Percentiles rank a stretch among this genome's conserved stretches.
These are phyloP conservation scores for Spatholobus suberectus DNA, from an alignment of 306 rosid genomes.

Conservation along the genomic window DNA sequence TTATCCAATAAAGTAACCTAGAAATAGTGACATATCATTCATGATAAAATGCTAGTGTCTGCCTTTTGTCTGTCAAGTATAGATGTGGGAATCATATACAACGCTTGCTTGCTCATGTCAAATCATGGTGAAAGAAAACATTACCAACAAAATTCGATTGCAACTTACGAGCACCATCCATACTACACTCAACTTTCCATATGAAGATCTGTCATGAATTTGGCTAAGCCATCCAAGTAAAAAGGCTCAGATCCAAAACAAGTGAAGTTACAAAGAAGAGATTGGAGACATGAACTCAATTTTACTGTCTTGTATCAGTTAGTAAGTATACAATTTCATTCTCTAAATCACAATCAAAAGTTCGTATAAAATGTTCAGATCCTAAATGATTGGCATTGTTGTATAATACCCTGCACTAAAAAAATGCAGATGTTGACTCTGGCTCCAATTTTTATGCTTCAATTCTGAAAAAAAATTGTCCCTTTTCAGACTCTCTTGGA, in stretches of 20 bases:
- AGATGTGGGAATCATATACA: neutral
- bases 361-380: conserved; percentile 25
- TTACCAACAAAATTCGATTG: conserved; percentile 1
- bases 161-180: neutral
- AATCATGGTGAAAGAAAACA: neutral
- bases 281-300: conserved; percentile 5
- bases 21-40: conserved; percentile 22
- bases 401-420: conserved; percentile 27
- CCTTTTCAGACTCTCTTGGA: conserved; percentile 44
- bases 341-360: neutral
- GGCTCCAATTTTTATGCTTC: conserved; percentile 48
- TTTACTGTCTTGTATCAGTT: neutral
- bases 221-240: neutral
- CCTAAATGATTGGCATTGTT: conserved; percentile 24
- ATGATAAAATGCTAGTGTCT: conserved; percentile 21
- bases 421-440: conserved; percentile 36
- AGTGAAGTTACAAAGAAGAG: neutral
- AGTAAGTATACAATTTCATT: conserved; percentile 10
- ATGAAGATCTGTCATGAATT: neutral
- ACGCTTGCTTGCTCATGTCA: neutral
- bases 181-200: neutral
- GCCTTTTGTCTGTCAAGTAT: neutral
- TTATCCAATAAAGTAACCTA: neutral
- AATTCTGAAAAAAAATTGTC: conserved; percentile 46
- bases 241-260: neutral